Conservation (phyloP, 2,329 filamentous ascomycete genomes). For the Reticulascus tulasneorum region DNA sequence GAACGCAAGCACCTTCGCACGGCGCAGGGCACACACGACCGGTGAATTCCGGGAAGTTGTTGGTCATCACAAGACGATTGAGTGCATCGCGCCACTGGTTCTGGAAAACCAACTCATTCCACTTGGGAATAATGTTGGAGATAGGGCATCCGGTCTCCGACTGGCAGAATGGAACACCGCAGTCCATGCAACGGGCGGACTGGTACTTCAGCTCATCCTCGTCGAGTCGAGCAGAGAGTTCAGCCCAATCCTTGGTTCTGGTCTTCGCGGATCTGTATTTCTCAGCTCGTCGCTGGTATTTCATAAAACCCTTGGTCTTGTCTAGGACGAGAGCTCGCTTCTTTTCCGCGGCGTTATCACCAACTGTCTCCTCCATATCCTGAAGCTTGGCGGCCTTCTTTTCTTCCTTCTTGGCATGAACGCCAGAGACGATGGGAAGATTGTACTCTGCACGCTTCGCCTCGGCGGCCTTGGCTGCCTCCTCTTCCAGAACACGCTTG, state of each 20-base stretch:
- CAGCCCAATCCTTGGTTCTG: slow-evolving; percentile 87
- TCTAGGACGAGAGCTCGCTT: slow-evolving; percentile 89
- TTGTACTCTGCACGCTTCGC: slow-evolving; percentile 82
- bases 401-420: slow-evolving; percentile 60
- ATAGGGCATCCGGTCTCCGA: slow-evolving; percentile 95
- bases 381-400: slow-evolving; percentile 68
- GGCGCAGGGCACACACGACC: slow-evolving; percentile 95
- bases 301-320: slow-evolving; percentile 97
- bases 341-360: slow-evolving; percentile 81
- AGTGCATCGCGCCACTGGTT: slow-evolving; percentile 88
- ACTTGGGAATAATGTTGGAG: slow-evolving; percentile 96
- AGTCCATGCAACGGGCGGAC: slow-evolving; percentile 96
- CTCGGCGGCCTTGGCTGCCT: slow-evolving; percentile 79
- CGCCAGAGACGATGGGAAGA: slow-evolving; percentile 70
- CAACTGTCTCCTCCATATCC: slow-evolving; percentile 90
- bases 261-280: slow-evolving; percentile 86
- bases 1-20: slow-evolving; percentile 91
- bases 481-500: slow-evolving; percentile 85
- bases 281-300: slow-evolving; percentile 87
- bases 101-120: slow-evolving; percentile 78
- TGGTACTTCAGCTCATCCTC: slow-evolving; percentile 97
- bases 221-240: slow-evolving; percentile 80
- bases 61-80: slow-evolving; percentile 89
- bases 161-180: slow-evolving; percentile 96
- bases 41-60: slow-evolving; percentile 98